Evolutionary conservation across 306 rosid species (phyloP).

Genomic region (Cicer pinnatifidum): DNA sequence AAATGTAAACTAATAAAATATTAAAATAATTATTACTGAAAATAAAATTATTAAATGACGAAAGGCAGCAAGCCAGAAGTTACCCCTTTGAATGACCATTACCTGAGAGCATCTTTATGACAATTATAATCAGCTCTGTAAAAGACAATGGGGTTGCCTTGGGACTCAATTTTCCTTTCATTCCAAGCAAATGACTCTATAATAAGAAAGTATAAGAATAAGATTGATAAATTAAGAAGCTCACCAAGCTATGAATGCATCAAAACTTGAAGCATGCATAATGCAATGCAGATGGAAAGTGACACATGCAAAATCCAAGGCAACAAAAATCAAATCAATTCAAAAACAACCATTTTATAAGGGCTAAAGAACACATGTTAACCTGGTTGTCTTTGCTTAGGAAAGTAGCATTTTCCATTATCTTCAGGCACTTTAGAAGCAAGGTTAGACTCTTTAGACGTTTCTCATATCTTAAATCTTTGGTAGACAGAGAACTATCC

Average conservation of each 20-base stretch:
- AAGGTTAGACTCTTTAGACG: conserved; percentile 59
- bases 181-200: conserved; percentile 86
- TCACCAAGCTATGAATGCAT: conserved; percentile 34
- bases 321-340: conserved; percentile 17
- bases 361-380: conserved; percentile 25
- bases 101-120: conserved; percentile 92
- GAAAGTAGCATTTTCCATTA: conserved; percentile 97
- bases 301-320: conserved; percentile 20
- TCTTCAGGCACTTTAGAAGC: conserved; percentile 92
- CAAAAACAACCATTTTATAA: conserved; percentile 1
- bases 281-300: conserved; percentile 23
- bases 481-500: conserved; percentile 49
- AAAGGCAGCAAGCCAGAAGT: conserved; percentile 18
- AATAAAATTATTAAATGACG: conserved; percentile 29
- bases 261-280: conserved; percentile 6
- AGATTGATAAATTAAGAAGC: conserved; percentile 40
- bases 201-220: conserved; percentile 44
- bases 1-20: conserved; percentile 41
- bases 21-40: conserved; percentile 24
- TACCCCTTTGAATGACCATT: conserved; percentile 36
- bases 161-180: conserved; percentile 63
- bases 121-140: conserved; percentile 65
- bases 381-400: conserved; percentile 95
- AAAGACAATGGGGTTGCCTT: conserved; percentile 56
- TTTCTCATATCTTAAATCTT: conserved; percentile 53